Conservation (phyloP, 441 rosid species). For the Adansonia rubrostipa region DNA sequence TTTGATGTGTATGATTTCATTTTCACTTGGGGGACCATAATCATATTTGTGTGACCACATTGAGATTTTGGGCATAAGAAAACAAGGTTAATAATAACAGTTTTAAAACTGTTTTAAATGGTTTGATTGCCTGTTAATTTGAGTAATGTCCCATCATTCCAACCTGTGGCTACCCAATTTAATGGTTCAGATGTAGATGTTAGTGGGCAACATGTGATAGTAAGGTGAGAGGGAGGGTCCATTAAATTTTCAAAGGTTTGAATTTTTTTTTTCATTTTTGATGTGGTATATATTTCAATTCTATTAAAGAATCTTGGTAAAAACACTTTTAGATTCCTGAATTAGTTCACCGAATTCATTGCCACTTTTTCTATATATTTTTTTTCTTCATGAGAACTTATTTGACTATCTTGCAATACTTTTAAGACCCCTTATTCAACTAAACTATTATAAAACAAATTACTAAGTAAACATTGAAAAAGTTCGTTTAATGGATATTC, state of each 20-base stretch:
- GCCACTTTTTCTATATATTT: neutral
- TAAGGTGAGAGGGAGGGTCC: slow-evolving; percentile 44
- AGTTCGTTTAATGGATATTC: no score
- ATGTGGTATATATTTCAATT: no score
- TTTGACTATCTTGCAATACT: no score
- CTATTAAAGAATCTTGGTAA: neutral
- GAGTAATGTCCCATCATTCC: slow-evolving; percentile 43
- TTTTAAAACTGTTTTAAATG: neutral
- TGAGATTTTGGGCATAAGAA: slow-evolving; percentile 18
- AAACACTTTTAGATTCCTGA: neutral
- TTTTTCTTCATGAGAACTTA: no score
- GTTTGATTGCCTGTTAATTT: slow-evolving; percentile 20
- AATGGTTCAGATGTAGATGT: slow-evolving; percentile 47
- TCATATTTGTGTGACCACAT: slow-evolving; percentile 24
- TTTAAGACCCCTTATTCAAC: no score
- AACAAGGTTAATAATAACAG: neutral
- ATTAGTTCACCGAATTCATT: slow-evolving; percentile 21
- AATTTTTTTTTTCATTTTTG: no score
- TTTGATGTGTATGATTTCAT: slow-evolving; percentile 25
- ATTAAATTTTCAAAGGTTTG: no score
- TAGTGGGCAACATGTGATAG: slow-evolving; percentile 60
- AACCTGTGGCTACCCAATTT: slow-evolving; percentile 42
- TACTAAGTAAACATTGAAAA: no score
- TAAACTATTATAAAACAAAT: no score
- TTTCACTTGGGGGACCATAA: slow-evolving; percentile 5